phyloP scores from a whole-genome alignment of 2,329 filamentous ascomycete genomes.

The Ascochyta viciae-villosae region DNA sequence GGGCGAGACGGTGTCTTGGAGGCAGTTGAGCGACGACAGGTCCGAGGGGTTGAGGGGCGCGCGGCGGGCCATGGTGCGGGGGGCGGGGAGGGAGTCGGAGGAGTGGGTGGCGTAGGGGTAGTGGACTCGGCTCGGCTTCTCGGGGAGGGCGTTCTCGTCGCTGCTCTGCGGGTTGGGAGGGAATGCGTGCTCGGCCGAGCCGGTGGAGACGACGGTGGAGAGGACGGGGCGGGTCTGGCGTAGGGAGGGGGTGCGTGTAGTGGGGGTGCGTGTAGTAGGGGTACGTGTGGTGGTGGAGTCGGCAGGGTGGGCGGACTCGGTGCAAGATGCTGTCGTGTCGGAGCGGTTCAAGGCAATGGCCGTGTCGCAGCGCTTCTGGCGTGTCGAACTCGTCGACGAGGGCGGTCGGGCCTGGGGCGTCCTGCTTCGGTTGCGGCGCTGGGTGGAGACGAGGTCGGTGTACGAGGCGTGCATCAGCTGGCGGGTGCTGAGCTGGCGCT shows the following conservation, averaged over 20 bases:
- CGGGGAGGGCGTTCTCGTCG: constrained; percentile 29
- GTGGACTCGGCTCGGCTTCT: constrained; percentile 21
- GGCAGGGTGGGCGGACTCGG: constrained; percentile 34
- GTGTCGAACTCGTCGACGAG: constrained; percentile 39
- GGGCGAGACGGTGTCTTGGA: constrained; percentile 50
- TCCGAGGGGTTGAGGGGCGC: constrained; percentile 45
- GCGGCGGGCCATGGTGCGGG: constrained; percentile 31
- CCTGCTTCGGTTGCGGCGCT: constrained; percentile 42
- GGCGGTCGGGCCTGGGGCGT: constrained; percentile 38
- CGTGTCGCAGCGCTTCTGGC: constrained; percentile 40
- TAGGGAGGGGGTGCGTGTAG: constrained; percentile 32
- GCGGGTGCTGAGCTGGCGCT: constrained; percentile 49
- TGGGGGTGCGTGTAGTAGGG: constrained; percentile 26
- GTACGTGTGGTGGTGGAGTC: constrained; percentile 27
- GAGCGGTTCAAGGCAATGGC: constrained; percentile 31
- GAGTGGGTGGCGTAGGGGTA: constrained; percentile 30
- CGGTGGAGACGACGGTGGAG: constrained; percentile 45
- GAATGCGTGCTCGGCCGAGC: constrained; percentile 25
- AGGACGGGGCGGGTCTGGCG: constrained; percentile 41
- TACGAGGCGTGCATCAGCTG: constrained; percentile 49
- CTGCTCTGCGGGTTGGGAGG: constrained; percentile 11
- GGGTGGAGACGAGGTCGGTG: constrained; percentile 30
- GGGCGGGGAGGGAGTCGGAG: constrained; percentile 29
- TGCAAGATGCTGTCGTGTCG: constrained; percentile 27
- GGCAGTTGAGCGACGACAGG: constrained; percentile 46